Base-by-base conservation (phyloP, 2,329 filamentous ascomycete genomes). In the Neurospora sp. region DNA sequence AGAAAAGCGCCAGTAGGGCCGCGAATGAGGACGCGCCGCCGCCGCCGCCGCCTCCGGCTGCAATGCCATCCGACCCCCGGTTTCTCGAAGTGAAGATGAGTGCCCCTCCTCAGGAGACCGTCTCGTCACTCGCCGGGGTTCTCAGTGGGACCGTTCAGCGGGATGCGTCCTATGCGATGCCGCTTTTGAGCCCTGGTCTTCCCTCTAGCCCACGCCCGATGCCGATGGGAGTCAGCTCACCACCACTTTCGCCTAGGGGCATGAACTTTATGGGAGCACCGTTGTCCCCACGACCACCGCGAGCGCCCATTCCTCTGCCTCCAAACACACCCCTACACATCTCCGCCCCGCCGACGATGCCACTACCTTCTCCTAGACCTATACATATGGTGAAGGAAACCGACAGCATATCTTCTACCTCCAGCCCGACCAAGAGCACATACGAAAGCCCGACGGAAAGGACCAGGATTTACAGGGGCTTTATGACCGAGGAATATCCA, bases 401-500 rank as follows among this genome's bases (percentile, higher is more conserved):
- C 11, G 75, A 74, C 11, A 72, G 72, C 5, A 72, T 70, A 7
- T 73, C 72, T n/a, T 70, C 77, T 36, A 62, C 52, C 70, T 74
- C 75, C 43, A 73, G 78, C 70, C 76, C 79, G 66, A 78, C 77
- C 4, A 76, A 77, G 67, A 77, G 73, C 67, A 80, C 75, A 70
- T 77, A 76, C 10, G 79, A 80, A 8, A 84, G 80, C 71, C 80
- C 82, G 1, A 76, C 77, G 0, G 82, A 82, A 72, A 83, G 82
- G 66, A 84, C 78, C 1, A 81, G 83, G 70, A 88, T 97, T 28
- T 96, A 89, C 78, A 90, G 85, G 75, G 93, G 93, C 0, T 85
- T 97, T 28, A 85, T 93, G 5, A 93, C 91, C 0, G 93, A 97
- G 0, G 92, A 97, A 73, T 95, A 93, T 77, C 93, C 95, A 0